Conservation (phyloP, 2,329 filamentous ascomycete species). For the Colletotrichum musicola region DNA sequence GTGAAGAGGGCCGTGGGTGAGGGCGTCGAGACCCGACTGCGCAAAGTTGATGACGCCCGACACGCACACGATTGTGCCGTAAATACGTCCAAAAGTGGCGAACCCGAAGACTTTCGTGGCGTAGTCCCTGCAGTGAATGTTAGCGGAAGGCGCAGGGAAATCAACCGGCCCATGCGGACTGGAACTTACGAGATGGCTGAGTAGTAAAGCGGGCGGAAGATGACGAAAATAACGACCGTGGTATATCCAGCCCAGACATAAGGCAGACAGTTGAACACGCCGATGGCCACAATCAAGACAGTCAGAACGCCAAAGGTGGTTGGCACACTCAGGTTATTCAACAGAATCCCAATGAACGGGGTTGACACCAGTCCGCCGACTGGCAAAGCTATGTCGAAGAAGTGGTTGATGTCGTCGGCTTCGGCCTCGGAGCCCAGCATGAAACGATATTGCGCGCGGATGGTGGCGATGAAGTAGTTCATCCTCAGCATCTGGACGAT, state of each 20-base stretch:
- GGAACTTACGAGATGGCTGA: slow-evolving; percentile 73
- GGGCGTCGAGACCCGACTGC: slow-evolving; percentile 76
- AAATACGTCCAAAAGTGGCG: slow-evolving; percentile 83
- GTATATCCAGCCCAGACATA: slow-evolving; percentile 72
- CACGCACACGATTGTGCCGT: slow-evolving; percentile 80
- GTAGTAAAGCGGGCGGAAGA: slow-evolving; percentile 83
- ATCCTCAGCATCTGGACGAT: slow-evolving; percentile 73
- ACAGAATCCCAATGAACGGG: slow-evolving; percentile 77
- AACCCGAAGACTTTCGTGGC: slow-evolving; percentile 86
- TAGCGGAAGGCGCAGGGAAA: not conserved
- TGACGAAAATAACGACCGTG: slow-evolving; percentile 76
- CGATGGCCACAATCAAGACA: slow-evolving; percentile 69
- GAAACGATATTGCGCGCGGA: slow-evolving; percentile 77
- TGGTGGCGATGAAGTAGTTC: slow-evolving; percentile 78
- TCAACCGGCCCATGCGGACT: not conserved
- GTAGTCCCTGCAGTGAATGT: slow-evolving; percentile 66
- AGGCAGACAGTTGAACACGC: slow-evolving; percentile 74
- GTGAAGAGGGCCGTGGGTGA: slow-evolving; percentile 72
- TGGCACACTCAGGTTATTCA: slow-evolving; percentile 75
- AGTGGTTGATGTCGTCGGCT: slow-evolving; percentile 53
- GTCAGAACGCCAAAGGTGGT: slow-evolving; percentile 72
- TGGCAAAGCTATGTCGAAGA: slow-evolving; percentile 67
- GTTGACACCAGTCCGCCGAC: slow-evolving; percentile 77
- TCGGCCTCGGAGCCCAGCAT: slow-evolving; percentile 67
- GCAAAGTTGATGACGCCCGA: slow-evolving; percentile 79